Evolutionary conservation across 106 monocot species (phyloP), one percentile per base, ranked within the genome.

Genomic region (Dendrobium chrysotoxum): DNA sequence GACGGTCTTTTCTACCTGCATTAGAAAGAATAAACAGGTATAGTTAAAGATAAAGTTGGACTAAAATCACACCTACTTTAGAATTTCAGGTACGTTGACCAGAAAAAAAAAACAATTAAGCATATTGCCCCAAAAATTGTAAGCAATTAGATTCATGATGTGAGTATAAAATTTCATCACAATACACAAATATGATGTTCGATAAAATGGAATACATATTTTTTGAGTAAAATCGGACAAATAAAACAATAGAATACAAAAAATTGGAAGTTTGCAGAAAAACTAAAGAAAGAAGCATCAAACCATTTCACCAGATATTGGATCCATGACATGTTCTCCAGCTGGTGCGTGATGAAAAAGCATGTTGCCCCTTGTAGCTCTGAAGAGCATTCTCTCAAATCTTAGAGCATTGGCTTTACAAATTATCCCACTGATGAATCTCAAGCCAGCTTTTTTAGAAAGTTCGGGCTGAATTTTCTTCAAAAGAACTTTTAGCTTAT

Each of bases 351-450:
- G 98, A 82, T 99, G 93, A 74, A 95, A 95, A 86, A 88, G 91
- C 98, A 99, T 95, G 86, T 99, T 99, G 75, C 98, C 98, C 68
- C 98, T 91, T 58, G 98, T 99, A 77, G 98, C 90, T 91, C 98
- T 88, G 85, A 99, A 99, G 40, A 99, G 95, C 95, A 99, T 95
- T 80, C 98, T 88, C 79, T 99, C 98, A 87, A 99, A 99, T 72
- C 38, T 86, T 54, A 93, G 46, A 79, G 85, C 88, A 75, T 95
- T 99, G 1, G 88, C 89, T 81, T 95, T 91, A 47, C 91, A 91
- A 28, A 99, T 99, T 72, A 99, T 99, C 54, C 98, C 98, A 85
- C 95, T 90, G 78, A 99, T 86, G 85, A 99, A 99, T 83, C 91
- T 88, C 84, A 99, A 82, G 38, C 98, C 98, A 88, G 91, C 79